phyloP scores from a whole-genome alignment of 257 asterid species.

The Ballota nigra region DNA sequence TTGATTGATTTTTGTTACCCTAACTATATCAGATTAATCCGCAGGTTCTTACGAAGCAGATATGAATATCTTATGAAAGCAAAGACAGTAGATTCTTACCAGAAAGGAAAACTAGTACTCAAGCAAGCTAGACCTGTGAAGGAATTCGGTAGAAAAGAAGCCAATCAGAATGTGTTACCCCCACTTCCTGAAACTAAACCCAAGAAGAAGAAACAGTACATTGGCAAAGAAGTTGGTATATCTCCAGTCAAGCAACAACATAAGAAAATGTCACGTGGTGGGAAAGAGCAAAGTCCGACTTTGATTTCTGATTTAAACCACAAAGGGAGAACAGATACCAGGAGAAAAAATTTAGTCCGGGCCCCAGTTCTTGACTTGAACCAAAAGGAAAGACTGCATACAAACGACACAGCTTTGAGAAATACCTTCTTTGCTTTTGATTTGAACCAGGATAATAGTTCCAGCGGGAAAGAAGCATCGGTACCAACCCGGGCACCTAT shows the following conservation, averaged over 20 bases:
- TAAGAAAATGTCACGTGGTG: slow-evolving; percentile 22
- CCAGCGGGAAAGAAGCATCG: slow-evolving; percentile 41
- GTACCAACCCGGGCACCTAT: slow-evolving; percentile 56
- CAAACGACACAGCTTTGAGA: slow-evolving; percentile 29
- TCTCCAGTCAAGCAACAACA: slow-evolving; percentile 28
- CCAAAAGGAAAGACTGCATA: slow-evolving; percentile 37
- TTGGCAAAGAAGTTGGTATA: slow-evolving; percentile 30
- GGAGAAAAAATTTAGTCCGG: slow-evolving; percentile 19
- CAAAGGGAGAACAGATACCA: slow-evolving; percentile 32
- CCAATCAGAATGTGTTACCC: slow-evolving; percentile 31
- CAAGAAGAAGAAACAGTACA: slow-evolving; percentile 38
- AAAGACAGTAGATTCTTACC: slow-evolving; percentile 24
- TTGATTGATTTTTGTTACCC: not conserved
- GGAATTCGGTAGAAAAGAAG: slow-evolving; percentile 29
- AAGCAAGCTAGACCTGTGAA: slow-evolving; percentile 27
- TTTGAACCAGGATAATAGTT: slow-evolving; percentile 47
- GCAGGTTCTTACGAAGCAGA: slow-evolving; percentile 61
- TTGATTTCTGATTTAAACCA: slow-evolving; percentile 28
- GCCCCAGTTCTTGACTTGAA: slow-evolving; percentile 37
- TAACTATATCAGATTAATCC: slow-evolving; percentile 5
- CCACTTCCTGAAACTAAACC: slow-evolving; percentile 43
- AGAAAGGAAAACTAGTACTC: slow-evolving; percentile 22
- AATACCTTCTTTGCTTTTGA: slow-evolving; percentile 34
- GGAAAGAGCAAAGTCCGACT: slow-evolving; percentile 26
- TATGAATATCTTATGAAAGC: slow-evolving; percentile 38